Evolutionary conservation across 2,329 filamentous ascomycete species (phyloP), one percentile per base, ranked within the genome.

Genomic region (Macrophomina phaseolina): DNA sequence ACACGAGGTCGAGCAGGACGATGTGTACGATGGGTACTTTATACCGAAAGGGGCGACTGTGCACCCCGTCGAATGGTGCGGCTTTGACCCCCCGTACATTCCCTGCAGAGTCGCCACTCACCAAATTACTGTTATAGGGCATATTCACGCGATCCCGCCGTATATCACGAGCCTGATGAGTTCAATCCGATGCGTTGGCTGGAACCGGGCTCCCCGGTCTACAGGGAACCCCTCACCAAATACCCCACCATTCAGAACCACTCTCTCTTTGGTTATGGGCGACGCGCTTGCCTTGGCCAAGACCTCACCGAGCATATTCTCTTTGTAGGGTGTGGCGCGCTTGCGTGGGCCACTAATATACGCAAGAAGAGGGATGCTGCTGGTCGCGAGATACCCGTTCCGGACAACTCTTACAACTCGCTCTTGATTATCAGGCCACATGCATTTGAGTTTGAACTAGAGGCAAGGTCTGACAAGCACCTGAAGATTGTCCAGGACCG

Each of bases 131-230:
- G 23, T 7, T 11, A 30, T 34, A 55, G 51, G 51, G 51, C 51
- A 6, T 34, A 34, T 30, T 34, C 51, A 4, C 51, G 51, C 51
- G 51, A 55, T 12, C n/a, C 51, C 23, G 4, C 23, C 4, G 68
- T 75, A 1, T 79, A 74, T 48, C 69, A 74, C 1, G 69, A 71
- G 1, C 78, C 77, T 0, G 67, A 71, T 1, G 61, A 64, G 0
- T 80, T 80, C 69, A 42, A 61, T 38, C 42, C 56, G 12, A 85
- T 87, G 68, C 83, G 87, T 40, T 89, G 84, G 77, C 81, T 90
- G 7, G 49, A 68, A 28, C 68, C 69, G 14, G 34, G 40, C 6
- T 71, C 62, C 6, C 69, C 70, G 1, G 69, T 69, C 7, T 71
- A 69, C 58, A 46, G 51, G 36, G 66, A 68, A 28, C 70, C 70